These are phyloP conservation scores for Rosa rugosa DNA, from an alignment of 306 rosid genomes.

Conservation along the genomic window DNA sequence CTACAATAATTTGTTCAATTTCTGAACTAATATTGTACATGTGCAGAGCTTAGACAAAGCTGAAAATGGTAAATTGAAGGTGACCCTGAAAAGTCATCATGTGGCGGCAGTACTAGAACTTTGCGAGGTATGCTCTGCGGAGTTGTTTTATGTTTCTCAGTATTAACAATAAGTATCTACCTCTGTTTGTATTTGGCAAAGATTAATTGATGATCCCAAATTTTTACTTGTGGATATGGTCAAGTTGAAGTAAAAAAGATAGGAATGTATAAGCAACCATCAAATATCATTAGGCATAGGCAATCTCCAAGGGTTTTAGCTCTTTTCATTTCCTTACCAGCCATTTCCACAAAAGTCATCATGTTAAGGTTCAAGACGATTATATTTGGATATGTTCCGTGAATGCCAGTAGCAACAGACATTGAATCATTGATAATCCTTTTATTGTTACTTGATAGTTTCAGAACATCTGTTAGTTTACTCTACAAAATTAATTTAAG, in stretches of 20 bases:
- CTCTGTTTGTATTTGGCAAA: background rate
- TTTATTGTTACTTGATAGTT: constrained; percentile 13
- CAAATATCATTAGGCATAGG: background rate
- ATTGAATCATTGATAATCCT: background rate
- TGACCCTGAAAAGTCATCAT: constrained; percentile 67
- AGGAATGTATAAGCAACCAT: background rate
- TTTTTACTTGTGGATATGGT: background rate
- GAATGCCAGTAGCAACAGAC: background rate
- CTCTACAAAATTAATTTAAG: constrained; percentile 31
- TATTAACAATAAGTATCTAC: background rate
- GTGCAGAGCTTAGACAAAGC: constrained; percentile 67
- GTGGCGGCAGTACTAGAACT: constrained; percentile 76
- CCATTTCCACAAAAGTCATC: background rate
- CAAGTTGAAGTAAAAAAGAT: background rate
- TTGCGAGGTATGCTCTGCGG: constrained; percentile 66
- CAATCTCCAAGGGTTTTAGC: background rate
- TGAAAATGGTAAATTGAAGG: constrained; percentile 74
- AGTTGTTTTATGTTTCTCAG: background rate
- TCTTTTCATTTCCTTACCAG: background rate
- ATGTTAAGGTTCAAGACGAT: background rate
- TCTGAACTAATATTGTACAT: constrained; percentile 25
- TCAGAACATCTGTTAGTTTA: constrained; percentile 29
- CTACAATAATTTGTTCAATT: background rate
- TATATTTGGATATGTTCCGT: background rate
- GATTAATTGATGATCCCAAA: background rate